These are phyloP conservation scores for Lasiosphaeris hirsuta DNA, from an alignment of 495 filamentous ascomycete genomes.

Conservation along the genomic window DNA sequence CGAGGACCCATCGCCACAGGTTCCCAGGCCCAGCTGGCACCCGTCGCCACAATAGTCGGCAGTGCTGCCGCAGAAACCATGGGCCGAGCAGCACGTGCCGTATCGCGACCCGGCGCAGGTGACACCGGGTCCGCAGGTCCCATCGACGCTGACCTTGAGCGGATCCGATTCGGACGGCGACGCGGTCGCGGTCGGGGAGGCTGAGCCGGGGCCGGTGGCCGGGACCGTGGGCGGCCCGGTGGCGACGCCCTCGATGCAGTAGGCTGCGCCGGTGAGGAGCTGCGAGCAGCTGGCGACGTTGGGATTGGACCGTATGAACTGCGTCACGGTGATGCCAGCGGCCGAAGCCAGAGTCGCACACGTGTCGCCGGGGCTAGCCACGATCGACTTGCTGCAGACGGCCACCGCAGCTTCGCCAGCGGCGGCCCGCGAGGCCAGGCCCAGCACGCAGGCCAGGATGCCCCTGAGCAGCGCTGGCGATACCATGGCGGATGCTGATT, in stretches of 20 bases:
- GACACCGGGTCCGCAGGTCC: constrained; percentile 36
- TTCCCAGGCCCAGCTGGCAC: constrained; percentile 37
- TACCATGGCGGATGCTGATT: constrained; percentile 22
- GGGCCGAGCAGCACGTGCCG: constrained; percentile 42
- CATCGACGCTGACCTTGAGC: constrained; percentile 29
- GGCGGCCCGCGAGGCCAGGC: constrained; percentile 6
- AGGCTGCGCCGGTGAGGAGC: constrained; percentile 17
- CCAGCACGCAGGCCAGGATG: constrained; percentile 16
- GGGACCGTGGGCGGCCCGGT: constrained; percentile 5
- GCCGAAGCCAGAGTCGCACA: constrained; percentile 22
- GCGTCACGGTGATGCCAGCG: constrained; percentile 27
- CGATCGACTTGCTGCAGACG: constrained; percentile 20
- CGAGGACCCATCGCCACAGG: constrained; percentile 21
- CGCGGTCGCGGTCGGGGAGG: not conserved
- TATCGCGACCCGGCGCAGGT: constrained; percentile 40
- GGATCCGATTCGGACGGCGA: not conserved
- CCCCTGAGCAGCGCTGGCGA: constrained; percentile 7
- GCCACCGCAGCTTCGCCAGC: not conserved
- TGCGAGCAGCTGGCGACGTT: constrained; percentile 23
- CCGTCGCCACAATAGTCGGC: constrained; percentile 37
- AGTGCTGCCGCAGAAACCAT: constrained; percentile 39
- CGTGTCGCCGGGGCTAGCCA: constrained; percentile 27
- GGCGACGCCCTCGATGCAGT: constrained; percentile 23
- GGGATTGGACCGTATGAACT: constrained; percentile 29
- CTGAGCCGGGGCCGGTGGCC: not conserved